Evolutionary conservation across 345 rosid species (phyloP), one percentile per base, ranked within the genome.

Genomic region (Melastoma malabathricum): DNA sequence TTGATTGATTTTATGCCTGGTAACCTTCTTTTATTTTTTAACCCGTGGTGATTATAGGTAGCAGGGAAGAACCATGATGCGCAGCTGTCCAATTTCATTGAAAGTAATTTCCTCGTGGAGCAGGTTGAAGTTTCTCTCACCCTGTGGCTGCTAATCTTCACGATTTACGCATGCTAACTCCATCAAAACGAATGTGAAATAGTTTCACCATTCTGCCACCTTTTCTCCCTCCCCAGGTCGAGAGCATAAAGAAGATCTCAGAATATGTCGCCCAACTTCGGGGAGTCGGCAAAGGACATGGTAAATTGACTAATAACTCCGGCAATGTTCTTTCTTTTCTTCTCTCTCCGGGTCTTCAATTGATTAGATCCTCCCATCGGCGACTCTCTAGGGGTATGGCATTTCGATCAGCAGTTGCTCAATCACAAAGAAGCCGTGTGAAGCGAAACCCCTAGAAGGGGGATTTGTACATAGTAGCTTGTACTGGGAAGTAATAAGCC

Each of bases 341-440:
- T n/a, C n/a, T n/a, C n/a, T n/a, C n/a, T n/a, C n/a, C n/a, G n/a
- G n/a, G 31, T 27, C 31, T 27, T 6, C 4, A 27, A 13, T 39
- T 31, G 31, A 50, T 15, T 27, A 34, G 15, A 20, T 14, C 9
- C 16, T 10, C 34, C 22, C 15, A 47, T 47, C 49, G 62, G 17
- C 13, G 44, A n/a, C 18, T 18, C 46, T 70, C 52, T 64, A 82
- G 89, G 89, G 14, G 79, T 72, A 8, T 82, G 85, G 85, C 85
- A 82, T 77, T 82, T 82, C 2, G 81, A 82, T 67, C 81, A 78
- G 54, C 72, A 43, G 74, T 79, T 82, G 3, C 89, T 78, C 55
- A 54, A 65, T 1, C 60, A 65, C 50, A 72, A 34, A 49, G 76
- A 48, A 18, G 65, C 38, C 50, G 70, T 34, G 5, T 38, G 58